These are phyloP conservation scores for Amanita pallidorosea DNA, from an alignment of 768 basidiomycete genomes.

Conservation along the genomic window DNA sequence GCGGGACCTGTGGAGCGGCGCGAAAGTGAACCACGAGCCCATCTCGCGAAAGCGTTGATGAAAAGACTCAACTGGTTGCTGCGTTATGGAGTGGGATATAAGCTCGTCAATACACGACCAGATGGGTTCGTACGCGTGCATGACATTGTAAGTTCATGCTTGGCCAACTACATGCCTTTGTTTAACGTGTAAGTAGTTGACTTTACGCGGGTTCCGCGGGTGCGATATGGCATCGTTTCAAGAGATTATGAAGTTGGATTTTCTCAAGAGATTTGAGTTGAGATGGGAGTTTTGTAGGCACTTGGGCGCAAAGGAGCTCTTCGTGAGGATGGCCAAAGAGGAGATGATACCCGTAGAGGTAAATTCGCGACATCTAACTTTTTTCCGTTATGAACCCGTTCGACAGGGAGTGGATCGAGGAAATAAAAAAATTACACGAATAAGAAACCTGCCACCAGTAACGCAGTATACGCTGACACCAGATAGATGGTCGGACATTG, in stretches of 20 bases:
- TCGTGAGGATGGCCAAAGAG: constrained; percentile 14
- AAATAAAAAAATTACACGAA: not conserved
- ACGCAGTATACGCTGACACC: not conserved
- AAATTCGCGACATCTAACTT: constrained; percentile 6
- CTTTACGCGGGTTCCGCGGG: not conserved
- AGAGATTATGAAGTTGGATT: constrained; percentile 9
- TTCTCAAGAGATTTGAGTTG: constrained; percentile 13
- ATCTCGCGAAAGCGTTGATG: not conserved
- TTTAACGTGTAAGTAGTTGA: not conserved
- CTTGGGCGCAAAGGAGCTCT: constrained; percentile 10
- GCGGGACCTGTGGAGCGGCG: no score
- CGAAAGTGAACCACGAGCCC: not conserved
- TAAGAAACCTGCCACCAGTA: not conserved
- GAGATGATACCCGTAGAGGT: constrained; percentile 16
- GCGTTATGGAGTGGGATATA: constrained; percentile 57
- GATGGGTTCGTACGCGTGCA: constrained; percentile 70
- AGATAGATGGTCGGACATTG: not conserved
- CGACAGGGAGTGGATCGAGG: not conserved
- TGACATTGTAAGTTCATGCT: constrained; percentile 48
- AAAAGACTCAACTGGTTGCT: constrained; percentile 40
- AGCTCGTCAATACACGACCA: constrained; percentile 48
- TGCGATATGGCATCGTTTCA: constrained; percentile 9
- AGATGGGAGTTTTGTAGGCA: constrained; percentile 15
- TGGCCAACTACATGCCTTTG: not conserved
- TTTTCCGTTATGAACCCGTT: not conserved